Evolutionary conservation across 805 yeast species (phyloP).

Genomic region (Priceomyces fermenticarens): DNA sequence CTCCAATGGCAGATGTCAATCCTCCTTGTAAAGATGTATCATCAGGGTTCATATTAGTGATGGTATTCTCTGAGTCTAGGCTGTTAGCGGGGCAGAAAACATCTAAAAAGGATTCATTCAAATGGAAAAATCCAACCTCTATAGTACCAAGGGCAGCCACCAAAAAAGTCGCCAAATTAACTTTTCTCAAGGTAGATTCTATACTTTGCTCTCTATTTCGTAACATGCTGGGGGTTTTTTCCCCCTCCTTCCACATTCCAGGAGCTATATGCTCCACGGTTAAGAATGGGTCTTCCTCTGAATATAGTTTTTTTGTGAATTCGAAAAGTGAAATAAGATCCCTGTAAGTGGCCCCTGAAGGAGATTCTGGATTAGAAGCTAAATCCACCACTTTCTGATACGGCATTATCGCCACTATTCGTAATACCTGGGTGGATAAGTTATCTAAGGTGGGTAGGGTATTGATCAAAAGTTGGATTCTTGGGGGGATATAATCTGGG

Average conservation of each 20-base stretch:
- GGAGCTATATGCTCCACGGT: slow-evolving; percentile 68
- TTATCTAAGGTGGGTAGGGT: slow-evolving; percentile 78
- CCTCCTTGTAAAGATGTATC: slow-evolving; percentile 34
- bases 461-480: slow-evolving; percentile 63
- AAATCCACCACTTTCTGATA: slow-evolving; percentile 72
- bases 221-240: slow-evolving; percentile 53
- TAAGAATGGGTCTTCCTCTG: slow-evolving; percentile 69
- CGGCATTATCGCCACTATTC: slow-evolving; percentile 70
- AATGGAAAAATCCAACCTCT: slow-evolving; percentile 82
- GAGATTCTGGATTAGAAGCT: slow-evolving; percentile 62
- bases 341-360: slow-evolving; percentile 64
- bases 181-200: slow-evolving; percentile 70
- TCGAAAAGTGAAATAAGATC: slow-evolving; percentile 75
- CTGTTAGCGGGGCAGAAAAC: slow-evolving; percentile 79
- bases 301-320: slow-evolving; percentile 68
- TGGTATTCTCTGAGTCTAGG: slow-evolving; percentile 46
- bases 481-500: slow-evolving; percentile 53
- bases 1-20: slow-evolving; percentile 33
- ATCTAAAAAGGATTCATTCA: slow-evolving; percentile 80
- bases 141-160: slow-evolving; percentile 83
- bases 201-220: slow-evolving; percentile 60
- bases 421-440: slow-evolving; percentile 73
- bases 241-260: slow-evolving; percentile 67
- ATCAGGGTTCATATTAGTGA: slow-evolving; percentile 31
- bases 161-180: slow-evolving; percentile 82